Base-by-base conservation (phyloP, 169 alveolate species). In the Cyclospora cayetanensis region DNA sequence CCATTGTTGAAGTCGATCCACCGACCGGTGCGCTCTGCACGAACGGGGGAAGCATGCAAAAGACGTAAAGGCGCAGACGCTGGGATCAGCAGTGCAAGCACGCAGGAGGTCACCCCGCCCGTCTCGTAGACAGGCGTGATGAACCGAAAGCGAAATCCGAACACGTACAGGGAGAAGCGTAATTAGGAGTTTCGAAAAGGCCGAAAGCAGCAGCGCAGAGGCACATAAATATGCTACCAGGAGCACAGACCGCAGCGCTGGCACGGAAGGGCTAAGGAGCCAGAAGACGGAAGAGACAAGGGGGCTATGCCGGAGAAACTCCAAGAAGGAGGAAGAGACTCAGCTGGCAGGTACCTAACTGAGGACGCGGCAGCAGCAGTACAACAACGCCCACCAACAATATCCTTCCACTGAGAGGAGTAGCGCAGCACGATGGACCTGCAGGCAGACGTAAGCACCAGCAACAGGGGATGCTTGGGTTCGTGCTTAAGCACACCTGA, bases 1-100 rank as follows among this genome's bases (percentile, higher is more conserved):
- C 98, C 99, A 94, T 98, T 97, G 92, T 98, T 99, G 93, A 99
- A 99, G 93, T 99, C 99, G 63, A 99, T 98, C 99, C 99, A 98
- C 68, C 99, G 96, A 37, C 99, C 99, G 43, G 97, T 97, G 68
- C 99, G 94, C 41, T 97, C 97, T 90, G 93, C 0, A 22, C 31
- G 35, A 11, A 60, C n/a, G 31, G 35, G 20, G 34, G 35, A 86
- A 22, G 35, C 0, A 68, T 41, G n/a, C 43, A 7, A 29, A 27
- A 25, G 97, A 41, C n/a, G 31, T 31, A 25, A 25, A 25, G 34
- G 50, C 12, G 27, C 5, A 18, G 1, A 41, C 15, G 42, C 9
- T 5, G n/a, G 43, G 2, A 2, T 11, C 4, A 27, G 43, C 42
- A 4, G 42, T 15, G 9, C 2, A 11, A 5, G 9, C 22, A 65